Percentiles rank a stretch among this genome's conserved stretches.
phyloP scores from a whole-genome alignment of 1,284 basidiomycete genomes.

The Stereum hirsutum region DNA sequence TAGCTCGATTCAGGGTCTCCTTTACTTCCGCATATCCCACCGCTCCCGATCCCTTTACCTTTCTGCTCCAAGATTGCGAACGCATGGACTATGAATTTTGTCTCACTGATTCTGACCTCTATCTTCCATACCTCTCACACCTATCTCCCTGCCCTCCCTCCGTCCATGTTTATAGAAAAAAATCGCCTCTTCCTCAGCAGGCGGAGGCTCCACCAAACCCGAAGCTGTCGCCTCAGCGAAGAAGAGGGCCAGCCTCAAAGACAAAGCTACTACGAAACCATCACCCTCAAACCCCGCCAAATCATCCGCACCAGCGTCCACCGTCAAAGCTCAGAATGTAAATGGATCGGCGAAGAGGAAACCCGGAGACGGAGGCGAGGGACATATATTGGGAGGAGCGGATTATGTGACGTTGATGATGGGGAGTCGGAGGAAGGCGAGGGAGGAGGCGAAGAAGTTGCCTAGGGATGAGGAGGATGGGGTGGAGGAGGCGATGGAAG shows the following conservation, averaged over 20 bases:
- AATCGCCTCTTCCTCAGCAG: too few species aligned
- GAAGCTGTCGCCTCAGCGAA: constrained; percentile 17
- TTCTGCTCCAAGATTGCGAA: too few species aligned
- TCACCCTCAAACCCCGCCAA: too few species aligned
- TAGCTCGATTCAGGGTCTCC: too few species aligned
- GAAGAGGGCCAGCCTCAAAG: constrained; percentile 37
- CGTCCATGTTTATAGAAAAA: too few species aligned
- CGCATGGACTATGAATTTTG: too few species aligned
- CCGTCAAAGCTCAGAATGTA: too few species aligned
- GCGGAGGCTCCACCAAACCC: constrained; percentile 1
- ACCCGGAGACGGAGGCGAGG: constrained; percentile 21
- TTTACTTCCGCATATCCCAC: too few species aligned
- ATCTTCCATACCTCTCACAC: too few species aligned
- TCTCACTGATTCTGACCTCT: too few species aligned
- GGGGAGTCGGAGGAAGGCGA: constrained; percentile 58
- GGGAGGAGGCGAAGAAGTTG: constrained; percentile 54
- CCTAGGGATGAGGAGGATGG: constrained; percentile 17
- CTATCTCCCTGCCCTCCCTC: too few species aligned
- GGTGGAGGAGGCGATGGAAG: constrained; percentile 2
- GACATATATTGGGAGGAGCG: constrained; percentile 56
- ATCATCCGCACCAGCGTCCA: too few species aligned
- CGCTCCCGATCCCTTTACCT: neutral
- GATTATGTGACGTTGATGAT: constrained; percentile 67
- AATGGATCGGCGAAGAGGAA: constrained; percentile 9
- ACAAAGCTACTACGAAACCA: constrained; percentile 17